Evolutionary conservation across 176 grass and related monocot species (phyloP).

Genomic region (Ensete glaucum): DNA sequence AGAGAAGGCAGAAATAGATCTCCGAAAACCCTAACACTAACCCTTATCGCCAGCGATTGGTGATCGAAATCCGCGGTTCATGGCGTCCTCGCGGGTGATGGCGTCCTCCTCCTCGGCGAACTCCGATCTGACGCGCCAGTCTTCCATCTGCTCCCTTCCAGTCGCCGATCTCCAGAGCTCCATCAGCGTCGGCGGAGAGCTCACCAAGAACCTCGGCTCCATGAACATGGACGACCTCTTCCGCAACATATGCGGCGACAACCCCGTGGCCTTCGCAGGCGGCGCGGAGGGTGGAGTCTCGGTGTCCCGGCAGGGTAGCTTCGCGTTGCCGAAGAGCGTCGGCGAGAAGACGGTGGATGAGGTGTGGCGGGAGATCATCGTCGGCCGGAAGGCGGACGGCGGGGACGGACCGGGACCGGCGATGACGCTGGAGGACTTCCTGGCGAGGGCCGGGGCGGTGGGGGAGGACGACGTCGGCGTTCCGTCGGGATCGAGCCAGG

Average conservation of each 20-base stretch:
- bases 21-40: neutral
- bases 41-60: neutral
- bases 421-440: conserved; percentile 96
- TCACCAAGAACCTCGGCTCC: conserved; percentile 41
- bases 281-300: neutral
- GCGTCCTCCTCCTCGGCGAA: conserved; percentile 49
- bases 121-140: conserved; percentile 62
- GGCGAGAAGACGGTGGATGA: conserved; percentile 51
- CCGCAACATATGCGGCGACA: conserved; percentile 44
- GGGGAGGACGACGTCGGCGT: conserved; percentile 29
- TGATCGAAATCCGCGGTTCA: conserved; percentile 22
- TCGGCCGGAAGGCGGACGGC: conserved; percentile 12
- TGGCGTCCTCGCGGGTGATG: conserved; percentile 38
- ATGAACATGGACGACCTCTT: conserved; percentile 89
- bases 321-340: conserved; percentile 4
- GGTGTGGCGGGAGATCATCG: conserved; percentile 72
- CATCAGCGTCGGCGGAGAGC: neutral
- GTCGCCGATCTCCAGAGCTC: conserved; percentile 13
- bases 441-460: conserved; percentile 51
- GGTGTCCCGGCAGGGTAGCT: conserved; percentile 1
- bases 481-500: conserved; percentile 24
- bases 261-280: conserved; percentile 9
- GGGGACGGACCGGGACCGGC: conserved; percentile 9
- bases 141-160: conserved; percentile 22
- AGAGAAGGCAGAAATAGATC: neutral